Conservation (phyloP, 257 asterid species). For the Capsicum chinense region DNA sequence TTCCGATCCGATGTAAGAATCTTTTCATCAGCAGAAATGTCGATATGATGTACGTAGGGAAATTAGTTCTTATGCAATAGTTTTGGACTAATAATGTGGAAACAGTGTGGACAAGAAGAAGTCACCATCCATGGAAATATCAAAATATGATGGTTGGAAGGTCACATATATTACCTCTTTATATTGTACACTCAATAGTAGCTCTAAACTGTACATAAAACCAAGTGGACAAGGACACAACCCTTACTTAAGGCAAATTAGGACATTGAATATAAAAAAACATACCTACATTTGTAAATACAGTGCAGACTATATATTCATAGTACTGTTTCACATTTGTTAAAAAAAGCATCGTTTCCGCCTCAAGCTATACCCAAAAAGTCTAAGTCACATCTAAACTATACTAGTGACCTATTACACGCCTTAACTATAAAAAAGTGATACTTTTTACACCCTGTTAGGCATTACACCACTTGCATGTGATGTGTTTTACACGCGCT, state of each 20-base stretch:
- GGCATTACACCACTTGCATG: too few relatives aligned
- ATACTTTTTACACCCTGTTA: too few relatives aligned
- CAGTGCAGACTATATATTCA: neutral
- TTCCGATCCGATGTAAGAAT: neutral
- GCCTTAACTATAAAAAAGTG: too few relatives aligned
- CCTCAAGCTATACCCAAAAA: too few relatives aligned
- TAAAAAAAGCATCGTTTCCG: too few relatives aligned
- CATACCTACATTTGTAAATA: neutral
- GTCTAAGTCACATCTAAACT: too few relatives aligned
- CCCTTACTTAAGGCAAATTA: neutral
- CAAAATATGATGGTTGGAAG: constrained; percentile 2
- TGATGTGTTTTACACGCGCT: too few relatives aligned
- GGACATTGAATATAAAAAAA: neutral
- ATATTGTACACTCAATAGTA: neutral
- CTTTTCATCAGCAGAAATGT: neutral
- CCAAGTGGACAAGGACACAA: neutral
- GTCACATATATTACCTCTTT: constrained; percentile 22
- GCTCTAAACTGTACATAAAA: neutral
- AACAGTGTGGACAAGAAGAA: neutral
- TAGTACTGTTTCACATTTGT: too few relatives aligned
- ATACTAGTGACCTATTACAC: too few relatives aligned
- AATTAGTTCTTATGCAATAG: neutral
- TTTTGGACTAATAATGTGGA: constrained; percentile 11
- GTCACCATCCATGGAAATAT: neutral
- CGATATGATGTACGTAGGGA: neutral